Evolutionary conservation across 2,329 filamentous ascomycete genomes (phyloP), one percentile per base, ranked within the genome.

Genomic region (Rutstroemia sp.): DNA sequence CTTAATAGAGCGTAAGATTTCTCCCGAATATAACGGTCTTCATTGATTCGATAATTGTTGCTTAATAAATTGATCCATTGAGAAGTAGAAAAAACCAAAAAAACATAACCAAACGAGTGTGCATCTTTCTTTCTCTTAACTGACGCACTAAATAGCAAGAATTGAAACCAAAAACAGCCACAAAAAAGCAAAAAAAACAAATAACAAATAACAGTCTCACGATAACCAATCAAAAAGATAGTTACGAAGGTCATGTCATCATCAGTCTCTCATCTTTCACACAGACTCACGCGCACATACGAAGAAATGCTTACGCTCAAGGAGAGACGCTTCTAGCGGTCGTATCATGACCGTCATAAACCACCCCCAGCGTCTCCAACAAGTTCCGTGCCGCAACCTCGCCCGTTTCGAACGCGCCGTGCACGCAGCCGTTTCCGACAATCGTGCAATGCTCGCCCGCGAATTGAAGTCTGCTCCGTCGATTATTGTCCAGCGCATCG

Each of bases 361-460:
- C 60, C 52, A 73, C 64, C 9, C 67, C 70, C 58, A 75, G 69
- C 3, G 60, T 67, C 34, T 64, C 59, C 58, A 75, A 59, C 48
- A 75, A 59, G 60, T 74, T 74, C 56, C 65, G 68, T 27, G 73
- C 73, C 14, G 73, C 71, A 19, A 67, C 69, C 63, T 75, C 73
- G 37, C 73, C 73, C 16, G 72, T 73, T 51, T 71, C 71, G 58
- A 73, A 75, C n/a, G 73, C 73, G 21, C 73, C 73, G 61, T 75
- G 72, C 23, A 75, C 73, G 63, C 73, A 75, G 34, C 73, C 73
- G 61, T 74, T 74, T 17, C 69, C 73, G 27, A 69, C 67, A 60
- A 70, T 57, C 37, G 72, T 72, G 54, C 71, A 73, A 59, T 72
- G 70, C 60, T 72, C 70, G 37, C 73, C 73, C 1, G 73, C 73